Evolutionary conservation across 192 early-diverging fungal species (phyloP).

Genomic region (Thoreauomyces humboldtii): DNA sequence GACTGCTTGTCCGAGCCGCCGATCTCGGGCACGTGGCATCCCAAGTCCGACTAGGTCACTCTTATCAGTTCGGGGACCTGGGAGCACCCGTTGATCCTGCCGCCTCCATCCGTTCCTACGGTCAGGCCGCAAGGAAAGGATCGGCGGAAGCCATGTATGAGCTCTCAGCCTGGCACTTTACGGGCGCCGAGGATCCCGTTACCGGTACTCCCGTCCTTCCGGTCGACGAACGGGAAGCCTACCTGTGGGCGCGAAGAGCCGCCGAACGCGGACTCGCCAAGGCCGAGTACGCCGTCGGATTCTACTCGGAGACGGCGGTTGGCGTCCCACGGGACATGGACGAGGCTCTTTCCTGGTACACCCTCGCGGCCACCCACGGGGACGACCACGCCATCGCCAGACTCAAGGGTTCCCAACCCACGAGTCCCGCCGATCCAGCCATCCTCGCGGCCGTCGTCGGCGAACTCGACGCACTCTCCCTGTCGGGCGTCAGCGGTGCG

Average conservation of each 20-base stretch:
- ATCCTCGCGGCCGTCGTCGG: conserved; percentile 12
- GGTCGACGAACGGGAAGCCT: conserved; percentile 9
- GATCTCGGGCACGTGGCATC: conserved; percentile 14
- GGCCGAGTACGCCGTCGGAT: conserved; percentile 18
- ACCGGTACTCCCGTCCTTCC: background rate
- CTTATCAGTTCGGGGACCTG: conserved; percentile 14
- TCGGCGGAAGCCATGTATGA: conserved; percentile 19
- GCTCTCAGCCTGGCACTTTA: conserved; percentile 14
- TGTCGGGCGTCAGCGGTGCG: no score
- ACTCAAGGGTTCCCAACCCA: conserved; percentile 4
- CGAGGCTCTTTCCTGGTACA: conserved; percentile 12
- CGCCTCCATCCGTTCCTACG: background rate
- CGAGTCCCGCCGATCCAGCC: conserved; percentile 2
- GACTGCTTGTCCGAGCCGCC: conserved; percentile 7
- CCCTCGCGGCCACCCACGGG: conserved; percentile 6
- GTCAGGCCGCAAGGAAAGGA: conserved; percentile 2
- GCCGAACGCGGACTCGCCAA: conserved; percentile 6
- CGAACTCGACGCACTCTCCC: no score
- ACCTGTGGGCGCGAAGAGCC: conserved; percentile 15
- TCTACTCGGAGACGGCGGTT: conserved; percentile 1
- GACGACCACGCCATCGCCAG: conserved; percentile 14
- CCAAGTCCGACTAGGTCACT: conserved; percentile 11
- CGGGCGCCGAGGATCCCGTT: conserved; percentile 13
- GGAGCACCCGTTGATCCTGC: conserved; percentile 7
- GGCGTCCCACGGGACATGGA: conserved; percentile 16